These are phyloP conservation scores for Phoenix roebelenii DNA, from an alignment of 176 grass and related monocot species.

Conservation along the genomic window DNA sequence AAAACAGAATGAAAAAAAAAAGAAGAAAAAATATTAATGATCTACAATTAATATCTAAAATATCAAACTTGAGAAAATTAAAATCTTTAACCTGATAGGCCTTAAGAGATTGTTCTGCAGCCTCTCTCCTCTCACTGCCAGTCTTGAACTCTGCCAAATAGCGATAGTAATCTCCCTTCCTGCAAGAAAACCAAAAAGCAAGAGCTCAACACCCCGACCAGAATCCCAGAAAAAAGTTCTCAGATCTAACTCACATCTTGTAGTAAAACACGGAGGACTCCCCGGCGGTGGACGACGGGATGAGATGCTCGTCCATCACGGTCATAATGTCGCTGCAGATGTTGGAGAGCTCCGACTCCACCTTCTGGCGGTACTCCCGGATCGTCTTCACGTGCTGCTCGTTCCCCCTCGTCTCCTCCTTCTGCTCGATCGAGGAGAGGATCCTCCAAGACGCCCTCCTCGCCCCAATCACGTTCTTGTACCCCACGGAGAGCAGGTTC, in stretches of 20 bases:
- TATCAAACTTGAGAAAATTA: not conserved
- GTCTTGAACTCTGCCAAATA: slow-evolving; percentile 54
- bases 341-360: slow-evolving; percentile 42
- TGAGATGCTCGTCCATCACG: slow-evolving; percentile 50
- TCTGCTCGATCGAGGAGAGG: slow-evolving; percentile 39
- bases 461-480: slow-evolving; percentile 46
- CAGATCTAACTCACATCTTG: slow-evolving; percentile 39
- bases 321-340: slow-evolving; percentile 45
- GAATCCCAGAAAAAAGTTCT: not conserved
- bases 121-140: slow-evolving; percentile 36
- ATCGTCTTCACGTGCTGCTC: slow-evolving; percentile 29
- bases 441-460: slow-evolving; percentile 41
- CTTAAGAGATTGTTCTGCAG: slow-evolving; percentile 43
- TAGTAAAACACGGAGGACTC: slow-evolving; percentile 60
- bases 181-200: slow-evolving; percentile 21
- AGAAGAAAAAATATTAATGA: no score
- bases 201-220: not conserved
- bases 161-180: slow-evolving; percentile 67
- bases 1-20: no score
- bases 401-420: slow-evolving; percentile 46
- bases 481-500: slow-evolving; percentile 55
- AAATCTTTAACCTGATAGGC: slow-evolving; percentile 34
- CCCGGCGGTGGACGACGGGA: slow-evolving; percentile 32
- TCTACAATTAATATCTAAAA: no score
- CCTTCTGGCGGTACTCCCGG: slow-evolving; percentile 33